These are phyloP conservation scores for Emergomyces orientalis DNA, from an alignment of 2,329 filamentous ascomycete genomes.

Conservation along the genomic window DNA sequence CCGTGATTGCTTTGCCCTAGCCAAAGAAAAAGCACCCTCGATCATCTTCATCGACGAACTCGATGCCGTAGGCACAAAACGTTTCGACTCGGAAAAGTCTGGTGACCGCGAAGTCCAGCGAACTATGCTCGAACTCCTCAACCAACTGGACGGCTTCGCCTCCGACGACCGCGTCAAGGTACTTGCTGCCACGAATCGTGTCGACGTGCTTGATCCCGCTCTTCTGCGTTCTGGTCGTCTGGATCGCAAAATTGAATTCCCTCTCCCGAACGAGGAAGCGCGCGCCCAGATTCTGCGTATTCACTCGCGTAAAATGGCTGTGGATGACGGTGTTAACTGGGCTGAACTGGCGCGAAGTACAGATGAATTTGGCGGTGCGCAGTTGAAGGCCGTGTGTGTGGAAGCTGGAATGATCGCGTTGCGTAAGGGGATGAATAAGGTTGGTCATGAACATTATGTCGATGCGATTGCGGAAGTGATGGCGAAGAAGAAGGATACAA, in stretches of 20 bases:
- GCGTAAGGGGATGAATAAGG: constrained; percentile 88
- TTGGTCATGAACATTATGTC: constrained; percentile 96
- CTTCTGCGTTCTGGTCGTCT: constrained; percentile 84
- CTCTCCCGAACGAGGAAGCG: constrained; percentile 93
- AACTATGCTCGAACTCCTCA: constrained; percentile 97
- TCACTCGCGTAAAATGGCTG: constrained; percentile 96
- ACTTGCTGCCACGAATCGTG: constrained; percentile 84
- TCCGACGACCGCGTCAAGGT: constrained; percentile 97
- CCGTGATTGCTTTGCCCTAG: constrained; percentile 91
- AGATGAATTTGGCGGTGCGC: constrained; percentile 95
- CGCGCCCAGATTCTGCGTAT: constrained; percentile 95
- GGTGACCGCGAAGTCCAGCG: constrained; percentile 96
- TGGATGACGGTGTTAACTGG: constrained; percentile 91
- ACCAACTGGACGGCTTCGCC: constrained; percentile 96
- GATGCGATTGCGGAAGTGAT: constrained; percentile 94
- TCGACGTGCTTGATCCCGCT: constrained; percentile 87
- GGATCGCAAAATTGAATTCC: constrained; percentile 97
- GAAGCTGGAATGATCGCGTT: constrained; percentile 99
- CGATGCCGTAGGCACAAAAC: constrained; percentile 96
- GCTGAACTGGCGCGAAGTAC: constrained; percentile 89
- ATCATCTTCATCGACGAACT: constrained; percentile 99
- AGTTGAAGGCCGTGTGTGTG: constrained; percentile 96
- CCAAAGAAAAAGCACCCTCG: constrained; percentile 96
- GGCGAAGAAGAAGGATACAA: constrained; percentile 76
- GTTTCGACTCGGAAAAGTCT: constrained; percentile 96